These are phyloP conservation scores for Emericellopsis cladophorae DNA, from an alignment of 2,329 filamentous ascomycete species.

Conservation along the genomic window DNA sequence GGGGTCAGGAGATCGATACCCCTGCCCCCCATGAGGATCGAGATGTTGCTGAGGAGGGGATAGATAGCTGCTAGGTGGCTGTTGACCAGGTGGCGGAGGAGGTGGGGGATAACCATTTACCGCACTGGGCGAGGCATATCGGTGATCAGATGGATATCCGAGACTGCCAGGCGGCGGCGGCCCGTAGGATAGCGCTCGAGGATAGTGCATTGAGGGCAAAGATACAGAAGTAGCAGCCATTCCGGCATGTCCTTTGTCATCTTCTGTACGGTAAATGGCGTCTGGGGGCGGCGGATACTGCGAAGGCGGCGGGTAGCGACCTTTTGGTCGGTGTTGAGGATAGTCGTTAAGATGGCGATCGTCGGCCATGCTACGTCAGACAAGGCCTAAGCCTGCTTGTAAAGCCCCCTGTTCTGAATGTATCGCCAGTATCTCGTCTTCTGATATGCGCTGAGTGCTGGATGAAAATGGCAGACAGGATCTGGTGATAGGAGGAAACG, in stretches of 20 bases:
- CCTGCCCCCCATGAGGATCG: slow-evolving; percentile 15
- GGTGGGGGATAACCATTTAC: slow-evolving; percentile 33
- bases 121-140: slow-evolving; percentile 29
- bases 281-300: slow-evolving; percentile 22
- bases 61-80: slow-evolving; percentile 18
- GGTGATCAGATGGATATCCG: slow-evolving; percentile 18
- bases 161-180: slow-evolving; percentile 16
- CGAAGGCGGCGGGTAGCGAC: slow-evolving; percentile 21
- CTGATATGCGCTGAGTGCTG: too few species aligned
- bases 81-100: slow-evolving; percentile 18
- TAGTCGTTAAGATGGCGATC: slow-evolving; percentile 23
- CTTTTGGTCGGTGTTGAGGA: slow-evolving; percentile 22
- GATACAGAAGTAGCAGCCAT: slow-evolving; percentile 30
- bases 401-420: too few species aligned
- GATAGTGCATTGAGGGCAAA: slow-evolving; percentile 38
- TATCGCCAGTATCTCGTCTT: too few species aligned
- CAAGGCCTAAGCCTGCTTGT: too few species aligned
- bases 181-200: slow-evolving; percentile 20
- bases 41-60: slow-evolving; percentile 23
- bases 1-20: slow-evolving; percentile 26
- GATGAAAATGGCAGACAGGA: too few species aligned
- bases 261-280: slow-evolving; percentile 10
- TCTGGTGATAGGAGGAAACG: too few species aligned
- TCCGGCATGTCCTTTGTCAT: slow-evolving; percentile 13
- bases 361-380: slow-evolving; percentile 19